Base-by-base conservation (phyloP, 495 filamentous ascomycete species). In the Lasiosphaeriaceae sp. region DNA sequence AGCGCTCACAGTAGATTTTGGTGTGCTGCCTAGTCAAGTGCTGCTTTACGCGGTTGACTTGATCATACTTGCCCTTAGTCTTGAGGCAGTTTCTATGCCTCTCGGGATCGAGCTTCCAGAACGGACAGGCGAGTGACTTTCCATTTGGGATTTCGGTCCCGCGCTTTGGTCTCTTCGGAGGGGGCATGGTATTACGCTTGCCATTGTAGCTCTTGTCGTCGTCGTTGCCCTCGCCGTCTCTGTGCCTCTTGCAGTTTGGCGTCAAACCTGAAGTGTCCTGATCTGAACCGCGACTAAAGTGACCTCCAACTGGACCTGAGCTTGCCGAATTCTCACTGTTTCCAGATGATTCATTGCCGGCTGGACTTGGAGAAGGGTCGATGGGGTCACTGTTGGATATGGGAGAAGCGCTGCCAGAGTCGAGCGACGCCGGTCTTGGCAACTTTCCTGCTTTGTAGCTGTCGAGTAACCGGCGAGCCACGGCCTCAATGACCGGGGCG, bases 21-120 rank as follows among this genome's bases (percentile, higher is more conserved):
- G 34, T 21, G 52, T 54, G 52, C 34, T 47, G 44, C 16, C 52
- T 20, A 23, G 52, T 47, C 41, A 54, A 39, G 52, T 54, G 39
- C 34, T 53, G 50, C 35, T 53, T 53, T 17, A 53, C 35, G 19
- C 50, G 50, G 50, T 47, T 54, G 21, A 54, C 22, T 17, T 54
- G 37, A 23, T 19, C 14, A 9, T 24, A 54, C 11, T n/a, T 26
- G 8, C 47, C 22, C 22, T 22, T 31, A 9, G 26, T 20, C 41
- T 47, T 46, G 20, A 47, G 22, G 52, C 50, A 53, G 31, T 54
- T 9, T 23, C 41, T 37, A 21, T 46, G 44, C 19, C n/a, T 43
- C 3, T 16, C 20, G 11, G 50, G 50, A 23, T 53, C 50, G 50
- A 53, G 35, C 26, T 53, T 53, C 50, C 50, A 53, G 21, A 43